These are phyloP conservation scores for Pseudevernia furfuracea DNA, from an alignment of 495 filamentous ascomycete species.

Conservation along the genomic window DNA sequence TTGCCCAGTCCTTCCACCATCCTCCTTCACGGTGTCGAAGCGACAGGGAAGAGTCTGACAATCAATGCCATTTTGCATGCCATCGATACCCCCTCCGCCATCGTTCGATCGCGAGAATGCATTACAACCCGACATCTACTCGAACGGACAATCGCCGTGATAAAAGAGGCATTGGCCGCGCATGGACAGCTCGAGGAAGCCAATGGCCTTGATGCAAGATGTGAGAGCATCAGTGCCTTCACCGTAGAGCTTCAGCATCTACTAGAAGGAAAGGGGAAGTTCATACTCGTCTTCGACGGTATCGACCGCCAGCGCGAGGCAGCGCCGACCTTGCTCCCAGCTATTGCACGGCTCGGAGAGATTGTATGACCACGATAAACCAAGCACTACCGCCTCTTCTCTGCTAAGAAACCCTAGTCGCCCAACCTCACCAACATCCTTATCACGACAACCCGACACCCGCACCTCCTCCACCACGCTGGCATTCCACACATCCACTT, in stretches of 20 bases:
- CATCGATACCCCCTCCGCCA: slow-evolving; percentile 52
- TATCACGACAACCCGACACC: slow-evolving; percentile 63
- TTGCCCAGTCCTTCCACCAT: slow-evolving; percentile 38
- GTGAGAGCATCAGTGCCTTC: slow-evolving; percentile 70
- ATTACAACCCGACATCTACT: slow-evolving; percentile 85
- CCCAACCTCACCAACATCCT: slow-evolving; percentile 71
- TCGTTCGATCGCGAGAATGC: slow-evolving; percentile 76
- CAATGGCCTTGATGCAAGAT: slow-evolving; percentile 47
- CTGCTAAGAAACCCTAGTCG: slow-evolving; percentile 47
- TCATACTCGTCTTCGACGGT: slow-evolving; percentile 83
- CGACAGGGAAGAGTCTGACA: slow-evolving; percentile 83
- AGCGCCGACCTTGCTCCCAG: slow-evolving; percentile 72
- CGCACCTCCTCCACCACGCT: slow-evolving; percentile 61
- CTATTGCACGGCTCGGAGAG: slow-evolving; percentile 69
- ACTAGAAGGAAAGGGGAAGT: slow-evolving; percentile 38
- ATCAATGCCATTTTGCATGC: slow-evolving; percentile 52
- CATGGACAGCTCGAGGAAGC: slow-evolving; percentile 36
- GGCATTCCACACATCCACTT: slow-evolving; percentile 78
- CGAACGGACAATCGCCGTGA: slow-evolving; percentile 51
- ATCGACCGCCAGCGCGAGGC: slow-evolving; percentile 82
- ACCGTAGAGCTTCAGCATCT: slow-evolving; percentile 58
- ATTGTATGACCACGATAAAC: slow-evolving; percentile 44
- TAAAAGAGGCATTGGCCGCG: slow-evolving; percentile 45
- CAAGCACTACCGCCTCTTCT: neutral
- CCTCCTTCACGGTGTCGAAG: slow-evolving; percentile 76